These are phyloP conservation scores for Hyphodiscus sp. DNA, from an alignment of 2,329 filamentous ascomycete species.

Conservation along the genomic window DNA sequence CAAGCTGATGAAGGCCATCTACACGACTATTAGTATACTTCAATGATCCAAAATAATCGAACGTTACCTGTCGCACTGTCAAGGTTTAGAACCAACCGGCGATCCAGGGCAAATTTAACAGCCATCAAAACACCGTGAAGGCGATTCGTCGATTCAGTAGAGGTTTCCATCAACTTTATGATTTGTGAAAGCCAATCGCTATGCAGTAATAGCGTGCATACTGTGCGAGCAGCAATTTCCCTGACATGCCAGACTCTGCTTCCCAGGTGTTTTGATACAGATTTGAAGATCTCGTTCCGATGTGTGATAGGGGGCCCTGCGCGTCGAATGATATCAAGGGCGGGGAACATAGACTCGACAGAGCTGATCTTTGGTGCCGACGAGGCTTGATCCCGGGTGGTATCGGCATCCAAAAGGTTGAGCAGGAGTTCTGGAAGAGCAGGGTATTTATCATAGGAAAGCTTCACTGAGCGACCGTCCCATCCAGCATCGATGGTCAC, in stretches of 20 bases:
- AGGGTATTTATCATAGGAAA: conserved; percentile 65
- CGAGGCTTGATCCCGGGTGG: conserved; percentile 1
- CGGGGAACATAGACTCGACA: conserved; percentile 72
- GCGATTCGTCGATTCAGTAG: conserved; percentile 39
- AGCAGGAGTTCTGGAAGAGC: conserved; percentile 58
- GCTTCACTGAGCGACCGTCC: conserved; percentile 56
- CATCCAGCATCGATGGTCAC: conserved; percentile 52
- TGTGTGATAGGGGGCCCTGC: conserved; percentile 57
- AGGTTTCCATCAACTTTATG: conserved; percentile 25
- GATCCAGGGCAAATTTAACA: conserved; percentile 49
- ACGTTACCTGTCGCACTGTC: conserved; percentile 37
- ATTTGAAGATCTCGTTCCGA: conserved; percentile 46
- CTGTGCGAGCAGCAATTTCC: conserved; percentile 70
- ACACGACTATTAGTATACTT: conserved; percentile 11
- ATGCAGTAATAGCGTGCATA: conserved; percentile 55
- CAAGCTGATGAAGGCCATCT: not conserved
- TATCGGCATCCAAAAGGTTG: conserved; percentile 44
- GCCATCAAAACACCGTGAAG: conserved; percentile 54
- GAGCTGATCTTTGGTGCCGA: conserved; percentile 32
- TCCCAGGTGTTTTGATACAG: conserved; percentile 56
- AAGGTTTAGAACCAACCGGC: conserved; percentile 41
- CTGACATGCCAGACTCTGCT: conserved; percentile 75
- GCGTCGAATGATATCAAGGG: conserved; percentile 72
- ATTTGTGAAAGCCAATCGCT: conserved; percentile 41
- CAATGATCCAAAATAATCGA: conserved; percentile 13